Evolutionary conservation across 2,329 filamentous ascomycete species (phyloP).

Genomic region (Tolypocladium nubicola): DNA sequence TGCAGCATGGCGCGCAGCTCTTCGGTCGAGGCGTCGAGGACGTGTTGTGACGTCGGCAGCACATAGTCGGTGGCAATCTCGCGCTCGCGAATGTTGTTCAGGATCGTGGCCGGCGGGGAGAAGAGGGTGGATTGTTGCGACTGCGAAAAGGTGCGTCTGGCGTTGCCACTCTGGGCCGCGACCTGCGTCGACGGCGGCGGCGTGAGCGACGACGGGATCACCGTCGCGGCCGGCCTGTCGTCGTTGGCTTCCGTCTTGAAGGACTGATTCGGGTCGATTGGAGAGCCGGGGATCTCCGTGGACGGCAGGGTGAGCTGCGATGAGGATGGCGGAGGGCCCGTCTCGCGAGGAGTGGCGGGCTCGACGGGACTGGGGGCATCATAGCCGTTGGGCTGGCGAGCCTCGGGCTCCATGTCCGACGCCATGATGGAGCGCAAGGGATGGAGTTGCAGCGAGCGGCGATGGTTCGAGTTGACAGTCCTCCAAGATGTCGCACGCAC

Average conservation of each 20-base stretch:
- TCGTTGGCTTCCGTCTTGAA: constrained; percentile 42
- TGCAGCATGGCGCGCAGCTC: constrained; percentile 48
- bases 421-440: constrained; percentile 17
- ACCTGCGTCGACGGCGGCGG: constrained; percentile 46
- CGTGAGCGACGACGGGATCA: constrained; percentile 48
- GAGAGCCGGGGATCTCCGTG: constrained; percentile 44
- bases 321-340: constrained; percentile 17
- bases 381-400: constrained; percentile 20
- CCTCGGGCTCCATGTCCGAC: constrained; percentile 22
- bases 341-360: constrained; percentile 20
- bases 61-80: constrained; percentile 28
- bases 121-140: constrained; percentile 39
- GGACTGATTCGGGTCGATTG: constrained; percentile 35
- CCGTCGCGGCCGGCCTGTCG: constrained; percentile 28
- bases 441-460: neutral
- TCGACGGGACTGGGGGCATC: constrained; percentile 21
- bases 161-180: constrained; percentile 18
- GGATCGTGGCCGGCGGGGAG: constrained; percentile 42
- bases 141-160: constrained; percentile 20
- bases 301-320: constrained; percentile 47
- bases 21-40: constrained; percentile 41
- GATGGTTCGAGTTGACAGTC: neutral
- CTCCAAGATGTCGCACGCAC: neutral
- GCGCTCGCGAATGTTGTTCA: constrained; percentile 22
- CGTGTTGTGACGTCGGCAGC: constrained; percentile 35